These are phyloP conservation scores for Dysphania ambrosioides DNA, from an alignment of 148 eudicot genomes.

Conservation along the genomic window DNA sequence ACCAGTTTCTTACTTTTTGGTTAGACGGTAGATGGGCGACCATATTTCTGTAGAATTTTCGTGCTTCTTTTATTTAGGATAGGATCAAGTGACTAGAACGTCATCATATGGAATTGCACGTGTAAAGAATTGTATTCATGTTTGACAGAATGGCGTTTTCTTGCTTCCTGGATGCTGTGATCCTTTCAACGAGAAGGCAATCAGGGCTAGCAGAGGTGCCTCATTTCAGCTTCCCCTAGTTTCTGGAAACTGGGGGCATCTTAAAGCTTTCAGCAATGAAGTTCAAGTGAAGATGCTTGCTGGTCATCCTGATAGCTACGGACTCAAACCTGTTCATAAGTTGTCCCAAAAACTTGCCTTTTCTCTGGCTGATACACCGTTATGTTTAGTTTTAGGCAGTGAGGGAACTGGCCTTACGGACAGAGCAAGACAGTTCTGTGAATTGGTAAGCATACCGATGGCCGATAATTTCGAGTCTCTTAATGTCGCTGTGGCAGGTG, in stretches of 20 bases:
- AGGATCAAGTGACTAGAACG: not conserved
- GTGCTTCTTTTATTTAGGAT: not conserved
- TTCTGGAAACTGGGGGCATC: slow-evolving; percentile 65
- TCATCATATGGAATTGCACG: not conserved
- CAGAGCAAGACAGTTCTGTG: slow-evolving; percentile 43
- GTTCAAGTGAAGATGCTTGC: slow-evolving; percentile 65
- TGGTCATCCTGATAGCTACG: slow-evolving; percentile 55
- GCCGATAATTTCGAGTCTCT: slow-evolving; percentile 70
- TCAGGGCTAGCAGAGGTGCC: slow-evolving; percentile 91
- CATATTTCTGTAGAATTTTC: not conserved
- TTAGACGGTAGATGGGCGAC: no score
- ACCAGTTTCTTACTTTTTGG: not conserved
- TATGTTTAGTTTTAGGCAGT: slow-evolving; percentile 75
- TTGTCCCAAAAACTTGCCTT: slow-evolving; percentile 54
- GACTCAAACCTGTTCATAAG: slow-evolving; percentile 29
- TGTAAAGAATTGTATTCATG: not conserved
- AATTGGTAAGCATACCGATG: slow-evolving; percentile 84
- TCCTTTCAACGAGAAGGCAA: slow-evolving; percentile 88
- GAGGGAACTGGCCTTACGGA: slow-evolving; percentile 82
- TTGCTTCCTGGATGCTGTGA: slow-evolving; percentile 94
- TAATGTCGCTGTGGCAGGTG: slow-evolving; percentile 92
- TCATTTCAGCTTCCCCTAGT: slow-evolving; percentile 81
- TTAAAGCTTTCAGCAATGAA: slow-evolving; percentile 39
- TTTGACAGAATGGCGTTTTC: slow-evolving; percentile 50
- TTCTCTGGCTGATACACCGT: slow-evolving; percentile 49